These are phyloP conservation scores for Xylaria sp. DNA, from an alignment of 2,329 filamentous ascomycete genomes.

Conservation along the genomic window DNA sequence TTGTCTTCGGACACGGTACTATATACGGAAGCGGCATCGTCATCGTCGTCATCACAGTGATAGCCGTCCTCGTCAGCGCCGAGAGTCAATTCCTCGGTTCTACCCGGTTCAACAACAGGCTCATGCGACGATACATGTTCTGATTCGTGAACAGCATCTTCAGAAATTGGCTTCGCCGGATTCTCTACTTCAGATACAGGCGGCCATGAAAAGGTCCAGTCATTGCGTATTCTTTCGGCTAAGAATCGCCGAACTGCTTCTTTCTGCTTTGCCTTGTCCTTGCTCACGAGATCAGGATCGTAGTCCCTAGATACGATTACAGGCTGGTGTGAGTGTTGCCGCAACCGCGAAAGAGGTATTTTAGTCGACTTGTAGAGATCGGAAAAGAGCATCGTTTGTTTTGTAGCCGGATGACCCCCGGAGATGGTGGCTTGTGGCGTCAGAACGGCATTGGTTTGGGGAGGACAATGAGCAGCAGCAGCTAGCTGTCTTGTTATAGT, in stretches of 20 bases:
- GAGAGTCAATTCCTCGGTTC: conserved; percentile 36
- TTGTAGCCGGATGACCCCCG: conserved; percentile 27
- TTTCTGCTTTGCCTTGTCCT: conserved; percentile 67
- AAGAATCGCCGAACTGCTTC: conserved; percentile 65
- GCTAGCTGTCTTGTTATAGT: conserved; percentile 34
- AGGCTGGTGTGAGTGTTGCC: conserved; percentile 44
- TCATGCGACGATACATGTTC: neutral
- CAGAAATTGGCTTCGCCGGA: neutral
- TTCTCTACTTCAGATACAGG: conserved; percentile 30
- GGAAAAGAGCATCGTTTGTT: conserved; percentile 61
- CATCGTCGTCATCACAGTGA: conserved; percentile 42
- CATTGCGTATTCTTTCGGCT: conserved; percentile 58
- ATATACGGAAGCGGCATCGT: conserved; percentile 48
- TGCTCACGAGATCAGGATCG: conserved; percentile 65
- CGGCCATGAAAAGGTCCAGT: conserved; percentile 67
- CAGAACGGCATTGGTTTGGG: conserved; percentile 15
- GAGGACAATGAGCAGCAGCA: conserved; percentile 24
- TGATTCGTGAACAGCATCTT: neutral
- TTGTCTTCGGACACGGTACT: conserved; percentile 58
- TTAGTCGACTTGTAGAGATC: conserved; percentile 64
- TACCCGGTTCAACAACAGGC: conserved; percentile 6
- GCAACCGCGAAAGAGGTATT: conserved; percentile 58
- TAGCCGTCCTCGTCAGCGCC: conserved; percentile 45
- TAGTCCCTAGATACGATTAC: conserved; percentile 50
- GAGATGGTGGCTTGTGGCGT: conserved; percentile 26